These are phyloP conservation scores for Neckera pumila DNA, from an alignment of 225 moss, liverwort and hornwort genomes.

Conservation along the genomic window DNA sequence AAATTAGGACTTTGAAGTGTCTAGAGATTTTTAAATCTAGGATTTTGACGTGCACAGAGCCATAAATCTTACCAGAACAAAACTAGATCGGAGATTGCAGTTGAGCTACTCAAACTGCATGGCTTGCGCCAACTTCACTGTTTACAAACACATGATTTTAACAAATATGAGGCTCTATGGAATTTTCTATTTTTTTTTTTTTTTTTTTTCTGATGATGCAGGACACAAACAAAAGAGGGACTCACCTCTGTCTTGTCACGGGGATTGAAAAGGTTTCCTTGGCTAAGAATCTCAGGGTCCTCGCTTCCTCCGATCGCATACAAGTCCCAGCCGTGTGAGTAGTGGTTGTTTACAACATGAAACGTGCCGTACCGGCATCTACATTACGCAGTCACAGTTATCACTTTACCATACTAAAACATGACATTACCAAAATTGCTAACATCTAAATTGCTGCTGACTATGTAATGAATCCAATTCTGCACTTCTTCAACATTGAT, in stretches of 20 bases:
- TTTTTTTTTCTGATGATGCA: background rate
- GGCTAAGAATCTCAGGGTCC: constrained; percentile 3
- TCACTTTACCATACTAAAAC: background rate
- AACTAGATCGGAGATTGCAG: background rate
- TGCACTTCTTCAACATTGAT: background rate
- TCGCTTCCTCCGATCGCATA: constrained; percentile 23
- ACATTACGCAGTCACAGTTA: background rate
- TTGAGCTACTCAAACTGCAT: background rate
- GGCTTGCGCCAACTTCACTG: background rate
- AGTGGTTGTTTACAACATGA: constrained; percentile 39
- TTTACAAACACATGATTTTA: background rate
- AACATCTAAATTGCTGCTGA: background rate
- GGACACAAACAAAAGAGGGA: background rate
- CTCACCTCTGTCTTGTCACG: background rate
- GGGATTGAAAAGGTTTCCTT: constrained; percentile 3
- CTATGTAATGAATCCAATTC: background rate
- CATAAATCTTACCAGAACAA: too few relatives aligned
- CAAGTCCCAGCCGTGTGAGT: constrained; percentile 15
- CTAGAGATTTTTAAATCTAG: background rate
- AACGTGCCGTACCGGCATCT: constrained; percentile 28
- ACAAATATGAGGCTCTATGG: background rate
- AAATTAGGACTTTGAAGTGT: background rate
- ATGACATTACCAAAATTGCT: background rate
- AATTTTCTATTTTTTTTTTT: too few relatives aligned
- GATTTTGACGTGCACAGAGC: background rate